Conservation (phyloP, 345 rosid species). For the Moricandia moricandioides region DNA sequence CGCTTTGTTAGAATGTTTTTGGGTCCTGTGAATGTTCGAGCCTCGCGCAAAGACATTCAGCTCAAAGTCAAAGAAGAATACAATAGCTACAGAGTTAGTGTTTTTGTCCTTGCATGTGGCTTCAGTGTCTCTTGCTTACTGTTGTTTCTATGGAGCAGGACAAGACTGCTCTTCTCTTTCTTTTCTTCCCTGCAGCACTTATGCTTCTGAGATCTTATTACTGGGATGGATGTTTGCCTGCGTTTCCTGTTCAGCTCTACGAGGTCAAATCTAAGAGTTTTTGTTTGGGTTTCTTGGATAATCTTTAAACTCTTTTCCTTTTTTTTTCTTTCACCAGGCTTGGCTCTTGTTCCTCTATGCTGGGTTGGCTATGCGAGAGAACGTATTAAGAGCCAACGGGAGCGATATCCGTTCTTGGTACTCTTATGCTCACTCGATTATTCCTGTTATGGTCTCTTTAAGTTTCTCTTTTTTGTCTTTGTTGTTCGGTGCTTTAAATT, state of each 20-base stretch:
- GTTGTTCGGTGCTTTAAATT: too few species aligned
- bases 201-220: conserved; percentile 70
- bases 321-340: not conserved
- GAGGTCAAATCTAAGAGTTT: conserved; percentile 47
- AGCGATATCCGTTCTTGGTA: conserved; percentile 99
- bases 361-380: conserved; percentile 93
- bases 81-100: conserved; percentile 76
- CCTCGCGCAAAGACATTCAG: conserved; percentile 75
- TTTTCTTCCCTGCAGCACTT: conserved; percentile 77
- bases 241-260: conserved; percentile 93
- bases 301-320: not conserved
- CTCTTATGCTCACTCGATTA: conserved; percentile 5
- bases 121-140: not conserved
- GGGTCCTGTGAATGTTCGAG: conserved; percentile 95
- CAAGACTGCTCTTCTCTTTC: conserved; percentile 89
- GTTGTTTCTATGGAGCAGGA: conserved; percentile 57
- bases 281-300: not conserved
- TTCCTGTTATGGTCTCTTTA: not conserved
- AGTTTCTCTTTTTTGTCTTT: too few species aligned
- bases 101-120: conserved; percentile 3
- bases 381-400: conserved; percentile 90
- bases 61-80: conserved; percentile 98
- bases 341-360: conserved; percentile 94
- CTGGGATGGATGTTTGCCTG: conserved; percentile 92
- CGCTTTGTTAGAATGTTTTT: conserved; percentile 71